Conservation (phyloP, 331 rosid genomes). For the Pyracantha coccinea region DNA sequence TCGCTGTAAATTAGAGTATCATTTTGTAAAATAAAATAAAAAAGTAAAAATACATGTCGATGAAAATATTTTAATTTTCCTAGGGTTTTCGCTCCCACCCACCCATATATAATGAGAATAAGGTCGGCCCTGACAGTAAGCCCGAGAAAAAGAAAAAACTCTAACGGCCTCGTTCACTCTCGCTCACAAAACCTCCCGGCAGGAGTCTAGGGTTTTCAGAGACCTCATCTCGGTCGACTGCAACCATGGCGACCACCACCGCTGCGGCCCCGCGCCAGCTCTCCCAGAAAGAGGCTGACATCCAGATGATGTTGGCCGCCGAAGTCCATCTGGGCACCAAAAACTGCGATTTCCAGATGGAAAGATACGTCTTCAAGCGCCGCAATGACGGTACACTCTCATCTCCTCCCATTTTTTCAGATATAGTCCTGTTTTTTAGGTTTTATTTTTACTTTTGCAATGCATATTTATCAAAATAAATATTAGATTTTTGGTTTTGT, state of each 20-base stretch:
- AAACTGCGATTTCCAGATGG: conserved; percentile 66
- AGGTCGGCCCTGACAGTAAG: background rate
- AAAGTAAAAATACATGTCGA: too few relatives aligned
- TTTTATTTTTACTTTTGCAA: background rate
- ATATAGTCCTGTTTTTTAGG: too few relatives aligned
- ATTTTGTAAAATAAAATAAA: too few relatives aligned
- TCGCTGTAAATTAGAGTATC: too few relatives aligned
- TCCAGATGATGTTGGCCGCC: conserved; percentile 68
- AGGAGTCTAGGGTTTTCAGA: background rate
- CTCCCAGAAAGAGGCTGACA: conserved; percentile 67
- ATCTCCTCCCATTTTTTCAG: background rate
- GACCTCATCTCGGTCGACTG: background rate
- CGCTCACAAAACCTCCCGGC: background rate
- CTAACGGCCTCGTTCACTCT: background rate
- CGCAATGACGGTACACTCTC: conserved; percentile 51
- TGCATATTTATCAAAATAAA: background rate
- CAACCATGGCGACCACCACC: conserved; percentile 38
- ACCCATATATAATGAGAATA: background rate
- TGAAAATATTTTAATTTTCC: too few relatives aligned
- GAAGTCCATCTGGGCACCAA: conserved; percentile 64
- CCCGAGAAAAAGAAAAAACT: background rate
- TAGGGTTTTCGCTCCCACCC: background rate
- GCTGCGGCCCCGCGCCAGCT: conserved; percentile 44
- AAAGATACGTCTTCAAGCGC: conserved; percentile 66
- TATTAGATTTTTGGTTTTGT: background rate